These are phyloP conservation scores for Neofusicoccum umdonicola DNA, from an alignment of 2,329 filamentous ascomycete species.

Conservation along the genomic window DNA sequence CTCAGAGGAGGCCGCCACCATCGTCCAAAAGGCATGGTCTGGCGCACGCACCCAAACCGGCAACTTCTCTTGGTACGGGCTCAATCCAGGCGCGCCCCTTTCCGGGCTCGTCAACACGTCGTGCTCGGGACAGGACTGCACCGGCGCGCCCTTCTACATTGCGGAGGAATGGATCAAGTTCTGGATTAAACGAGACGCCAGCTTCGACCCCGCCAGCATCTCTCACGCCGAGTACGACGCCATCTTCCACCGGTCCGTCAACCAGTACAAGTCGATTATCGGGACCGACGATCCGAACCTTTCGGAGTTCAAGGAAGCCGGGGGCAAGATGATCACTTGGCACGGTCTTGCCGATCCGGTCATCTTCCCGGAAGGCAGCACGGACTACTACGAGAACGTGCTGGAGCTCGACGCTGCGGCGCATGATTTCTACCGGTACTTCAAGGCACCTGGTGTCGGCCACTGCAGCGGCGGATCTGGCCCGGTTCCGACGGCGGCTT, in stretches of 20 bases:
- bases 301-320: constrained; percentile 32
- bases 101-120: constrained; percentile 24
- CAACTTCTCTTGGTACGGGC: constrained; percentile 34
- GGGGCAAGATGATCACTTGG: constrained; percentile 46
- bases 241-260: constrained; percentile 26
- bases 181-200: constrained; percentile 20
- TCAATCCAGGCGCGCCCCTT: constrained; percentile 27
- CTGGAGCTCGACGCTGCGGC: constrained; percentile 12
- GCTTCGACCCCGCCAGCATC: constrained; percentile 26
- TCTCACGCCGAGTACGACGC: constrained; percentile 25
- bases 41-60: constrained; percentile 26
- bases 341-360: constrained; percentile 31
- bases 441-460: constrained; percentile 19
- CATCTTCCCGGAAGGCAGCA: neutral
- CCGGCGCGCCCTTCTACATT: constrained; percentile 18
- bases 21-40: constrained; percentile 32
- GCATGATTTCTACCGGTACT: constrained; percentile 20
- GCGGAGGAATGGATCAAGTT: constrained; percentile 20
- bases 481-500: neutral
- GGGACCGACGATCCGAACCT: constrained; percentile 40
- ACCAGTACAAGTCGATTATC: constrained; percentile 36
- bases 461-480: constrained; percentile 16
- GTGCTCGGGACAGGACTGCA: constrained; percentile 18
- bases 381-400: neutral
- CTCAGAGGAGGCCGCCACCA: constrained; percentile 28